Evolutionary conservation across 257 asterid genomes (phyloP).

Genomic region (Cinchona pubescens): DNA sequence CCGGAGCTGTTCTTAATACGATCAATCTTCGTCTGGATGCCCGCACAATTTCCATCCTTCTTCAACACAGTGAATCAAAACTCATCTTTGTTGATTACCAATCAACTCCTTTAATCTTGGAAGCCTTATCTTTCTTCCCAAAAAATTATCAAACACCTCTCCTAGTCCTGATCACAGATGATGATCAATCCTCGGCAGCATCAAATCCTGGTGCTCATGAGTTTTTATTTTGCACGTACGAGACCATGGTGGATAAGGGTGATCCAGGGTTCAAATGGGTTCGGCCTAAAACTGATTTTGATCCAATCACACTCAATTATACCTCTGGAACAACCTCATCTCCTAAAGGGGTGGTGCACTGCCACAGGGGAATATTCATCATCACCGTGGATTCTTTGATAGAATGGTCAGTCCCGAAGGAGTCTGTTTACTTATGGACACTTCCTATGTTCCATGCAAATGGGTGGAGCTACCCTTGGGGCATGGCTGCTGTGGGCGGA

Average conservation of each 20-base stretch:
- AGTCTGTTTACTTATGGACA: conserved; percentile 76
- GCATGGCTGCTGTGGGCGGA: conserved; percentile 76
- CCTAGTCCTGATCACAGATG: conserved; percentile 39
- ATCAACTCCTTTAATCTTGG: conserved; percentile 35
- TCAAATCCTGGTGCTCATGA: not conserved
- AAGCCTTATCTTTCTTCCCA: conserved; percentile 55
- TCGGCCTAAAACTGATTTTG: conserved; percentile 51
- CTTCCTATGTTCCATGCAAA: conserved; percentile 91
- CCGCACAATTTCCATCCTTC: conserved; percentile 54
- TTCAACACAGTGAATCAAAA: conserved; percentile 54
- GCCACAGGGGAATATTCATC: conserved; percentile 62
- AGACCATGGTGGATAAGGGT: conserved; percentile 28
- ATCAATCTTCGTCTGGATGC: conserved; percentile 71
- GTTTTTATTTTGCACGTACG: conserved; percentile 16
- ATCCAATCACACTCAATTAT: conserved; percentile 58
- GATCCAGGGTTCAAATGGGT: conserved; percentile 57
- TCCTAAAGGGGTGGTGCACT: conserved; percentile 75
- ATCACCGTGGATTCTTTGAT: conserved; percentile 50
- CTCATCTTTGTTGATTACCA: conserved; percentile 57
- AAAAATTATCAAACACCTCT: conserved; percentile 30
- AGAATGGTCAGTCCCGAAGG: conserved; percentile 61
- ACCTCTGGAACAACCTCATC: conserved; percentile 87
- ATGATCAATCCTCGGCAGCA: conserved; percentile 10
- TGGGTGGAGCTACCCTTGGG: conserved; percentile 89
- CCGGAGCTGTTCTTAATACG: conserved; percentile 65